Evolutionary conservation across 2,329 filamentous ascomycete species (phyloP), one percentile per base, ranked within the genome.

Genomic region (Didymella exigua): DNA sequence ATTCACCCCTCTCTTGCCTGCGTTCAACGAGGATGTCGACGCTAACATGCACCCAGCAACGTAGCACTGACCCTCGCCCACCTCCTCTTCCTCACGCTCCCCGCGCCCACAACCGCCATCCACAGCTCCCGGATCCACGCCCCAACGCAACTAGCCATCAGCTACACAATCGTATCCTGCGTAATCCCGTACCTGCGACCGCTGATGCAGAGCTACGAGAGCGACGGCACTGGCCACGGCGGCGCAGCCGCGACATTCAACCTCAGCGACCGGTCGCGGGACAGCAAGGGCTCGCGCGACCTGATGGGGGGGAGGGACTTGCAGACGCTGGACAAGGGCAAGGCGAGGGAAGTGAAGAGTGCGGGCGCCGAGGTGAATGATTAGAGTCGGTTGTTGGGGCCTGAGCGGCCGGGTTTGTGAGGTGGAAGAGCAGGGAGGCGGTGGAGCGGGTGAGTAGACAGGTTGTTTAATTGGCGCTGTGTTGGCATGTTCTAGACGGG

Each of bases 161-260:
- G 47, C 4, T 59, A 56, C 40, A 59, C 49, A 5, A 26, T 61
- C 9, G 46, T 52, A 11, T 40, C 59, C 5, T 56, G 59, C 30
- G 56, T 61, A 18, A 33, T 57, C 2, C 59, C 59, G 16, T 56
- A 59, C 30, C 40, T 61, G 8, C 29, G 56, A 1, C 59, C 56
- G 24, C 33, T 61, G 34, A 54, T 61, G 36, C 54, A 59, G 26
- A 51, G 56, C 9, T 59, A 59, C n/a, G 56, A 61, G 24, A 24
- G 31, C 8, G 44, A 34, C 10, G 40, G 16, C 19, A 10, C 5
- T 26, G 11, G 9, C 13, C 8, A 31, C 16, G n/a, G 27, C 27
- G 3, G 10, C 3, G 6, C 5, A 11, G 48, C 37, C 1, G 31
- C 31, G 2, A 29, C 38, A 2, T 44, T 50, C 16, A 26, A 18